These are phyloP conservation scores for Metschnikowia picachoensis DNA, from an alignment of 805 yeast species.

Conservation along the genomic window DNA sequence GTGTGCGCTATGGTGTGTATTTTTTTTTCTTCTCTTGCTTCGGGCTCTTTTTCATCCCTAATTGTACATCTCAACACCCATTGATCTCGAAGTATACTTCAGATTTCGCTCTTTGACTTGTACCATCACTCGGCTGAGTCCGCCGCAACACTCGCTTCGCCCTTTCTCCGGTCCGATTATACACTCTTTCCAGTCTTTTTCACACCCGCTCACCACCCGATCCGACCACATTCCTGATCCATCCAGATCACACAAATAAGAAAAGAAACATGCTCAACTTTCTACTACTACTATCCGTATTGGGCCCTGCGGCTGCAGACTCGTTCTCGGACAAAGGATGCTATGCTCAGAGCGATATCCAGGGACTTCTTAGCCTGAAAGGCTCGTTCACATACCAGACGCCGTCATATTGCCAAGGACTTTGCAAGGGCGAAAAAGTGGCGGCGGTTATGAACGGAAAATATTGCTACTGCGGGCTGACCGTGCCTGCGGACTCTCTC, in stretches of 20 bases:
- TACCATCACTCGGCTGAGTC: too few relatives aligned
- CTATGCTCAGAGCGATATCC: constrained; percentile 14
- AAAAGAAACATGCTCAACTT: not conserved
- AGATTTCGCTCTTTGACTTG: too few relatives aligned
- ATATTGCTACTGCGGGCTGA: constrained; percentile 65
- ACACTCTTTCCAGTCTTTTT: not conserved
- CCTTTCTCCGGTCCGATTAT: too few relatives aligned
- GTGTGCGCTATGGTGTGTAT: not conserved
- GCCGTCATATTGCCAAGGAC: constrained; percentile 48
- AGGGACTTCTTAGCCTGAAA: constrained; percentile 28
- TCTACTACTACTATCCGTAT: constrained; percentile 7
- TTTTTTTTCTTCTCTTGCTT: not conserved
- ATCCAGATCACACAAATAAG: too few relatives aligned
- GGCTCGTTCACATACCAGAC: constrained; percentile 60
- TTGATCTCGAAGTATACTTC: too few relatives aligned
- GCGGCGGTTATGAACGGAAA: constrained; percentile 45
- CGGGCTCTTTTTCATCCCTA: not conserved
- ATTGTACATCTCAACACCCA: not conserved
- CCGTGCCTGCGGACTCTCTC: constrained; percentile 27
- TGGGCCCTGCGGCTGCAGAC: constrained; percentile 8
- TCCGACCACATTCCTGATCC: not conserved
- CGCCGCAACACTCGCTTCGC: too few relatives aligned
- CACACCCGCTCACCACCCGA: not conserved
- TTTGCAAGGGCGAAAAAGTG: constrained; percentile 38
- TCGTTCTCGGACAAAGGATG: constrained; percentile 15